phyloP scores from a whole-genome alignment of 192 early-diverging fungal genomes.

The Entophlyctis luteolus region DNA sequence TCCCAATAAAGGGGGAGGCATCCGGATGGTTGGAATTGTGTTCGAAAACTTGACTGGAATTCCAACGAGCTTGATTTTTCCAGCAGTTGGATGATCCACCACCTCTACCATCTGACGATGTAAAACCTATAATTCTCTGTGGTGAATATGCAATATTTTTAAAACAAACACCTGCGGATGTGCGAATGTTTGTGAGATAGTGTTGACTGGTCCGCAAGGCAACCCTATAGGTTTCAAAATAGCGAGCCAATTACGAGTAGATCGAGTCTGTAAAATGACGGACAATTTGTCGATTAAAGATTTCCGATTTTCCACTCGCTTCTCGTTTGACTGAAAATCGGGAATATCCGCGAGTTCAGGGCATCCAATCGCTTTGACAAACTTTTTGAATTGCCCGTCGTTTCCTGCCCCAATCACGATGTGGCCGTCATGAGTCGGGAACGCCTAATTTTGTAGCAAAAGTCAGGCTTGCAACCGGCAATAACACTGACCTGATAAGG shows the following conservation, averaged over 20 bases:
- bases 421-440: slow-evolving; percentile 70
- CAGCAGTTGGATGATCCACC: slow-evolving; percentile 77
- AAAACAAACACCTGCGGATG: slow-evolving; percentile 48
- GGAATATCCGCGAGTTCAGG: slow-evolving; percentile 46
- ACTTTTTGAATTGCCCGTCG: slow-evolving; percentile 73
- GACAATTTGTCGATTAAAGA: slow-evolving; percentile 61
- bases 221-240: slow-evolving; percentile 66
- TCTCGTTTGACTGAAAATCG: slow-evolving; percentile 64
- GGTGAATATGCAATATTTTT: background rate
- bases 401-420: slow-evolving; percentile 91
- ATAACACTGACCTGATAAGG: slow-evolving; percentile 77
- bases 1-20: slow-evolving; percentile 79
- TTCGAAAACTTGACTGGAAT: slow-evolving; percentile 75
- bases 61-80: slow-evolving; percentile 71
- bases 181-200: slow-evolving; percentile 67
- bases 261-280: slow-evolving; percentile 40
- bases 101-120: slow-evolving; percentile 68
- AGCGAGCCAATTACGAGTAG: slow-evolving; percentile 60
- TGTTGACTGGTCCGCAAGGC: slow-evolving; percentile 80
- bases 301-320: slow-evolving; percentile 69
- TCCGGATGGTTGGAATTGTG: slow-evolving; percentile 57
- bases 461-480: slow-evolving; percentile 67
- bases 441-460: slow-evolving; percentile 51
- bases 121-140: slow-evolving; percentile 38
- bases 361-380: slow-evolving; percentile 55